A percentile compares a stretch with the other conserved stretches of the same genome.
phyloP scores from a whole-genome alignment of 1,284 basidiomycete species.

The Vanrija pseudolonga region DNA sequence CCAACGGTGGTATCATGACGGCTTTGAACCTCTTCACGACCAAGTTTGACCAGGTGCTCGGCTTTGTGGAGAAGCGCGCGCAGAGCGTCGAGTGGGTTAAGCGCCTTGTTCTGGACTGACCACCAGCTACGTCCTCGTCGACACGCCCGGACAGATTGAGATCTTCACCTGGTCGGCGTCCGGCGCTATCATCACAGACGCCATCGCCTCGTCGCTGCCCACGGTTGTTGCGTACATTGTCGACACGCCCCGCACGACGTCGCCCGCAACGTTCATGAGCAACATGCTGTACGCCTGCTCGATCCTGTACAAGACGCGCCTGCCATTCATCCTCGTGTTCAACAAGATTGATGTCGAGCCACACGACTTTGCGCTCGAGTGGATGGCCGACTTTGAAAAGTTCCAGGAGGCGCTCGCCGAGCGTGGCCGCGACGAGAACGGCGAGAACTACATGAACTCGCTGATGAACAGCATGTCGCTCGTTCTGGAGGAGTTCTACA shows the following conservation, averaged over 20 bases:
- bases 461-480: constrained; percentile 99
- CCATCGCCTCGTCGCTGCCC: constrained; percentile 88
- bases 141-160: constrained; percentile 99
- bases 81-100: constrained; percentile 74
- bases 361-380: constrained; percentile 88
- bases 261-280: constrained; percentile 98
- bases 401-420: constrained; percentile 60
- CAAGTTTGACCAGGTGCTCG: constrained; percentile 96
- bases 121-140: constrained; percentile 80
- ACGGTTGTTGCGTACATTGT: constrained; percentile 96
- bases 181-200: constrained; percentile 96
- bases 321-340: constrained; percentile 97
- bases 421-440: constrained; percentile 66
- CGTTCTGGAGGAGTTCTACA: constrained; percentile 98
- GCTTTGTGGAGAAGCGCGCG: constrained; percentile 85
- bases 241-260: constrained; percentile 90
- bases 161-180: constrained; percentile 99
- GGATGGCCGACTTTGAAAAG: constrained; percentile 96
- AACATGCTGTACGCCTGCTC: constrained; percentile 99
- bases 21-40: constrained; percentile 97
- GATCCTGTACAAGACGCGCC: constrained; percentile 96
- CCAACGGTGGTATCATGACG: constrained; percentile 96
- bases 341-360: constrained; percentile 91
- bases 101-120: background rate
- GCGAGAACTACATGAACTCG: constrained; percentile 97